phyloP scores from a whole-genome alignment of 2,329 filamentous ascomycete species.

The Diaporthe caulivora region DNA sequence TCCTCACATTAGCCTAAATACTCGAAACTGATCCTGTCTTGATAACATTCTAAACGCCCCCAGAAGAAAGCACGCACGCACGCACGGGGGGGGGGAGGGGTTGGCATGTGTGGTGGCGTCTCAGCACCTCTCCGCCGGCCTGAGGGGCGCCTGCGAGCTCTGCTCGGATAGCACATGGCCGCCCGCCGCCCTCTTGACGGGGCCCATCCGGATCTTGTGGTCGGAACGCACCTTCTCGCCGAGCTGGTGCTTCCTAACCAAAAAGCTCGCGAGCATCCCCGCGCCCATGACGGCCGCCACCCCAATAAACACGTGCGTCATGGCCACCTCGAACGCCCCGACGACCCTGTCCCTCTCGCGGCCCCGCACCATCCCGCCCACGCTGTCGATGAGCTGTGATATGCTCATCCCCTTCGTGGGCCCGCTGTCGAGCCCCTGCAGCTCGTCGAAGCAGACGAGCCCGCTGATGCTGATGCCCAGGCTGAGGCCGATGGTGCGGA shows the following conservation, averaged over 20 bases:
- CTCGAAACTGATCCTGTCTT: neutral
- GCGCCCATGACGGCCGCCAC: constrained; percentile 31
- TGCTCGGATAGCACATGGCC: neutral
- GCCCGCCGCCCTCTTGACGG: neutral
- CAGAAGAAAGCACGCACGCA: neutral
- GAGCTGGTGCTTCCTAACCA: constrained; percentile 23
- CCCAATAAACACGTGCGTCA: constrained; percentile 30
- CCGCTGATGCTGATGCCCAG: constrained; percentile 36
- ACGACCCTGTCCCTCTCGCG: constrained; percentile 3
- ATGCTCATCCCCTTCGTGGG: constrained; percentile 4
- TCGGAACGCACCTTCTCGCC: constrained; percentile 30
- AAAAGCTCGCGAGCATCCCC: constrained; percentile 25
- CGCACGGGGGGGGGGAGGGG: no score
- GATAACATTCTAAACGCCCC: neutral
- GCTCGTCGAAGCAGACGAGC: constrained; percentile 32
- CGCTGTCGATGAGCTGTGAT: constrained; percentile 3
- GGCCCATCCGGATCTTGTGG: constrained; percentile 28
- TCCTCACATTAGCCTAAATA: neutral
- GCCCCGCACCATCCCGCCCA: neutral
- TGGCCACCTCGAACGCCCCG: neutral
- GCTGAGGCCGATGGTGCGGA: constrained; percentile 32
- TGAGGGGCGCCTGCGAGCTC: neutral
- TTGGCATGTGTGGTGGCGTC: no score
- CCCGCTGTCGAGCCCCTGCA: constrained; percentile 11
- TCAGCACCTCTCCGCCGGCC: constrained; percentile 7